Base-by-base conservation (phyloP, 371 early-diverging fungal genomes). In the Rhizopus stolonifer region DNA sequence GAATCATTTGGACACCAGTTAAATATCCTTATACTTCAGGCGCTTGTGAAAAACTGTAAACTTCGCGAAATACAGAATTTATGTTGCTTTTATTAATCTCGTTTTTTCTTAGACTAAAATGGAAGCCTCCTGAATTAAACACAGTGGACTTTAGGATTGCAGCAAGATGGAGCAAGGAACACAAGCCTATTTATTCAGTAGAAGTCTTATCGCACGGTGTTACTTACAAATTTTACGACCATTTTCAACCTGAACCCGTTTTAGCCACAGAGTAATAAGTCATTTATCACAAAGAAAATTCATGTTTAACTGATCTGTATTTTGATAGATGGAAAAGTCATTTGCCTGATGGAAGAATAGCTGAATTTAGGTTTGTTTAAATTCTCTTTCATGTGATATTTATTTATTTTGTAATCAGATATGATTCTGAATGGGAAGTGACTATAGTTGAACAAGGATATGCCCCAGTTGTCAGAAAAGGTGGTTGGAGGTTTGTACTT, bases 101-200 rank as follows among this genome's bases (percentile, higher is more conserved):
- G 9, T 19, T 24, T 49, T 14, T n/a, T n/a, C n/a, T 4, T 72
- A 90, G 91, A 56, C 65, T 94, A 11, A 94, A 95, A 64, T 96
- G 96, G 96, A 95, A 94, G 65, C 92, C 95, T 19, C 81, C 88
- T 2, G 85, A 89, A 10, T 76, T 86, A 39, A 91, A 88, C 58
- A 89, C 94, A 2, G 89, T 90, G 11, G 92, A 94, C 67, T 95
- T 96, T 59, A 74, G 77, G 47, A 80, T 88, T 33, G 65, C 76
- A 21, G 82, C 81, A 6, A 68, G 63, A 2, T 69, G 68, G 63
- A 85, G 79, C 56, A 83, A 74, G 50, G 86, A 88, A 29, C 78
- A 81, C 29, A 87, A 88, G 49, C 83, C 85, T 0, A 68, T 81
- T 17, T 88, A 87, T 57, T 68, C 79, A 3, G 65, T 86, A 15